Percentiles rank a stretch among this genome's conserved stretches.
phyloP scores from a whole-genome alignment of 163 green algal genomes.

The Chloromonas sp. region DNA sequence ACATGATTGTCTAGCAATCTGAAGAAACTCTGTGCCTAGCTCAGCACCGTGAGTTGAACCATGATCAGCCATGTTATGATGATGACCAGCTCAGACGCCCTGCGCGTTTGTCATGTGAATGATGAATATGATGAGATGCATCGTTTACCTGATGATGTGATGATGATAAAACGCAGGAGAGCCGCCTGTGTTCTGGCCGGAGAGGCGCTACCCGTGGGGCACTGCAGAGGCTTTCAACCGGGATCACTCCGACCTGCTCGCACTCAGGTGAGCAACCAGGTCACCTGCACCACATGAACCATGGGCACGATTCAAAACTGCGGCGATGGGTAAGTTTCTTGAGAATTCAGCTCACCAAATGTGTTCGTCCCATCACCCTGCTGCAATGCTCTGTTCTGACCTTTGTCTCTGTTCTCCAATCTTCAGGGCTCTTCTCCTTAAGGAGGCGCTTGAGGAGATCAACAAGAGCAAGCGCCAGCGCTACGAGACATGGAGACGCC shows the following conservation, averaged over 20 bases:
- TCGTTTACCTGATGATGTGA: background rate
- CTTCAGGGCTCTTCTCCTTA: conserved; percentile 41
- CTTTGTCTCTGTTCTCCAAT: background rate
- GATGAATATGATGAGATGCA: conserved; percentile 14
- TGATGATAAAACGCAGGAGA: conserved; percentile 10
- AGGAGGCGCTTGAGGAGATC: conserved; percentile 59
- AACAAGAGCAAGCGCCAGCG: conserved; percentile 40
- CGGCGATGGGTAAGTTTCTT: too few relatives aligned
- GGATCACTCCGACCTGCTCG: conserved; percentile 68
- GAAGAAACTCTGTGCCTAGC: background rate
- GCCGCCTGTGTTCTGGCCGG: conserved; percentile 55
- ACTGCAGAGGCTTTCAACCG: conserved; percentile 69
- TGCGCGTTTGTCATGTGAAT: background rate
- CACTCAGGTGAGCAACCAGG: conserved; percentile 28
- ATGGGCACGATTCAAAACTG: background rate
- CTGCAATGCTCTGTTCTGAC: background rate
- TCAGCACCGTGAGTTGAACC: background rate
- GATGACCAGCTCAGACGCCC: too few relatives aligned
- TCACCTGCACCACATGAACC: background rate
- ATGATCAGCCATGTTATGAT: too few relatives aligned
- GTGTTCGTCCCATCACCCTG: too few relatives aligned
- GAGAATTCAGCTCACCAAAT: too few relatives aligned
- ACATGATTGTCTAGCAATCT: background rate
- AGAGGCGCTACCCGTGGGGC: conserved; percentile 65
- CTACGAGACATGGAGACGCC: conserved; percentile 37